Base-by-base conservation (phyloP, 1,284 basidiomycete species). In the Schizophyllum amplum region DNA sequence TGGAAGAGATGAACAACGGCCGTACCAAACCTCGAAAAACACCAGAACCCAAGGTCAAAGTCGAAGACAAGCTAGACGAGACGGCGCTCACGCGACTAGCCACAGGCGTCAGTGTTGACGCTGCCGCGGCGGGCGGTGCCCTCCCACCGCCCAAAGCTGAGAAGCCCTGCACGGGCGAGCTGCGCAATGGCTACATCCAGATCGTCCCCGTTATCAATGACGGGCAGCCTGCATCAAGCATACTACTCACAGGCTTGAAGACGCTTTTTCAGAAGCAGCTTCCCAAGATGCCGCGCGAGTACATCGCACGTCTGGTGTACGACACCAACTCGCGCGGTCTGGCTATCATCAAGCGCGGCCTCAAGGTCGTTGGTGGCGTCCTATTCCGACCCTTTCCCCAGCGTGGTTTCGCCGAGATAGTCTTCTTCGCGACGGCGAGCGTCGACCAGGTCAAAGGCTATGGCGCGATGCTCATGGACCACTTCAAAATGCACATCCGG, bases 391-490 rank as follows among this genome's bases (percentile, higher is more conserved):
- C 97, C 1, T 99, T 99, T 69, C 88, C 94, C 52, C 92, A 93
- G 65, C 83, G 95, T 59, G 87, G 89, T 13, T 99, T 99, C 69
- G 94, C 95, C 24, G 97, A 99, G 71, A 99, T 99, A 64, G 96
- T 98, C 2, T 99, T 99, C 72, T 99, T 98, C 70, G 97, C 97
- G 0, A 98, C 97, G 22, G 91, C 94, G 24, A 94, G 92, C 53
- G 92, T 91, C 4, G 95, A 98, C 71, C 97, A 99, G 77, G 93
- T 97, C 70, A 98, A 96, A 92, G 97, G 97, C 7, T 99, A 99
- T 67, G 97, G 97, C 47, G 92, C 92, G 21, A 95, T 98, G 80
- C 79, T 99, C 52, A 99, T 99, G 97, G 97, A 99, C 70, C 91
- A 98, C 69, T 92, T 97, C 75, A 99, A 99, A 73, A 87, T 92